Evolutionary conservation across 305 asterid genomes (phyloP).

Genomic region (Solanum hybrid): DNA sequence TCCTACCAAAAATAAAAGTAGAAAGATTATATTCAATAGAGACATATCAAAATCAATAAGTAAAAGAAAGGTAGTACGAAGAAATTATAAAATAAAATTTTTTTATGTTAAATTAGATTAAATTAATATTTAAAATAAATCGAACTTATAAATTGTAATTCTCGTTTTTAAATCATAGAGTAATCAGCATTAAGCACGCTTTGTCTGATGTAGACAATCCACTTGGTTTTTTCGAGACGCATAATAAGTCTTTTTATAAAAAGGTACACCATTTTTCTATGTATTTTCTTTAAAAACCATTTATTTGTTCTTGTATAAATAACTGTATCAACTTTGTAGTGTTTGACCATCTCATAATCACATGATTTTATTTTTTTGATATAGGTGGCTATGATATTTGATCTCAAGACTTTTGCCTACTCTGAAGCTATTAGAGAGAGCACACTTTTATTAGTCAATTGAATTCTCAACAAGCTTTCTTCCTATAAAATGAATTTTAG

Average conservation of each 20-base stretch:
- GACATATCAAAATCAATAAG: neutral
- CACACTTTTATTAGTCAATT: too few relatives aligned
- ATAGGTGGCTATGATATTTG: fast-evolving
- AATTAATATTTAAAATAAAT: neutral
- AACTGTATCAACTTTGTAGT: neutral
- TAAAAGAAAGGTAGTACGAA: neutral
- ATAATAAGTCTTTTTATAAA: neutral
- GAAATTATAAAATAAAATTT: neutral
- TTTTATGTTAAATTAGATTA: neutral
- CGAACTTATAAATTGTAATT: neutral
- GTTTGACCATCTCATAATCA: neutral
- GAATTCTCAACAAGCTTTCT: neutral
- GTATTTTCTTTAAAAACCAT: neutral
- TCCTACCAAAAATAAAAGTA: neutral
- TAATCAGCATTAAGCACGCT: neutral
- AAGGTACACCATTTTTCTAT: neutral
- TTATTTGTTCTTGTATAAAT: neutral
- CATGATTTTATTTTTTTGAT: too few relatives aligned
- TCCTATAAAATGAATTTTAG: neutral
- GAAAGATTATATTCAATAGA: neutral
- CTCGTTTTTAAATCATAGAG: neutral
- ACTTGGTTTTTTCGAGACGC: neutral
- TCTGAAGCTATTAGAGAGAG: too few relatives aligned
- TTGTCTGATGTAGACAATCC: neutral
- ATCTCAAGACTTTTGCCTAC: neutral